Conservation (phyloP, 495 filamentous ascomycete genomes). For the Sabuloglossum arenarium region DNA sequence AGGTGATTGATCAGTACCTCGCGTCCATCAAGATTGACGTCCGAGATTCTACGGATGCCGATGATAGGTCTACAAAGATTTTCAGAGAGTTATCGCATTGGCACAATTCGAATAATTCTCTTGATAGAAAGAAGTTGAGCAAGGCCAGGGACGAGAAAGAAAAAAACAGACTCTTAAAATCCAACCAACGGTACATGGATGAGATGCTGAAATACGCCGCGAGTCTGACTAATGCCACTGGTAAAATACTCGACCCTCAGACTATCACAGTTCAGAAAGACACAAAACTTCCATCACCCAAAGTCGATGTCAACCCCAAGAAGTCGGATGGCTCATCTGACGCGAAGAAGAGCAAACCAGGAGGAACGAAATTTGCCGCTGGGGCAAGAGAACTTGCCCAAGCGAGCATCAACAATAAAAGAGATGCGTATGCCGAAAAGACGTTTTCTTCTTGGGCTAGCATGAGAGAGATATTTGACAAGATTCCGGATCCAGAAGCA, state of each 20-base stretch:
- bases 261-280: constrained; percentile 26
- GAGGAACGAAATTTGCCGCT: constrained; percentile 5
- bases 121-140: constrained; percentile 16
- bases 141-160: neutral
- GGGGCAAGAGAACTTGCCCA: constrained; percentile 8
- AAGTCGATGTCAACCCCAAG: neutral
- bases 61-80: constrained; percentile 12
- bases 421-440: constrained; percentile 12
- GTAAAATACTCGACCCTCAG: constrained; percentile 41
- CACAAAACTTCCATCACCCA: constrained; percentile 2
- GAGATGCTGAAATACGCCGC: constrained; percentile 48
- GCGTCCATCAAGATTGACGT: constrained; percentile 25
- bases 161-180: constrained; percentile 15
- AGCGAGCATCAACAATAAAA: constrained; percentile 7
- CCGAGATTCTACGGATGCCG: constrained; percentile 4
- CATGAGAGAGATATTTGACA: constrained; percentile 13
- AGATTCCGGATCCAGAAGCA: constrained; percentile 11
- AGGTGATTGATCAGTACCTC: constrained; percentile 36
- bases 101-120: constrained; percentile 34
- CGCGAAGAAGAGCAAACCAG: constrained; percentile 3
- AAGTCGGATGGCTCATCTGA: constrained; percentile 2
- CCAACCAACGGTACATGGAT: constrained; percentile 32
- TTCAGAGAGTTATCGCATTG: constrained; percentile 42
- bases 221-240: constrained; percentile 42
- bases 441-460: constrained; percentile 16